Base-by-base conservation (phyloP, 2,329 filamentous ascomycete species). In the Beauveria pseudobassiana region DNA sequence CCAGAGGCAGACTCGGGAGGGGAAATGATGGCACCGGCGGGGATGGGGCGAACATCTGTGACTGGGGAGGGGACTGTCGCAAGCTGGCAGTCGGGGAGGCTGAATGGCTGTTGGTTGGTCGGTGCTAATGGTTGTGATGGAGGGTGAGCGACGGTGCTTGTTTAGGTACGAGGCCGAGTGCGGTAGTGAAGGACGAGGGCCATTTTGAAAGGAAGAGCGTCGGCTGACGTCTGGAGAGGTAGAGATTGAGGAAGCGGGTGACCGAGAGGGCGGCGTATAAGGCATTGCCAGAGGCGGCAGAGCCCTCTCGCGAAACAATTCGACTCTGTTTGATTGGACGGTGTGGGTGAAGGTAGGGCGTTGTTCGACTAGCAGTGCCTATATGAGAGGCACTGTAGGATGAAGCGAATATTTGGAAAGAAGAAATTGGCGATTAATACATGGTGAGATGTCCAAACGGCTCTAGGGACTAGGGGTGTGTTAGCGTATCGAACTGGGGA, bases 1-100 rank as follows among this genome's bases (percentile, higher is more conserved):
- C 88, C 93, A 66, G 88, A 89, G 7, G 84, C 82, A 40, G 93
- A 96, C 69, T 97, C 93, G 10, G 93, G 93, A 42, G 93, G 93
- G 0, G 93, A 97, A 63, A 96, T 90, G 67, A 96, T 85, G 65
- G 91, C 92, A 64, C 91, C 91, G 64, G 86, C 85, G 48, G 92
- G 91, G 74, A 96, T 95, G 65, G 84, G 78, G 63, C 85, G 74
- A 28, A 79, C 82, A 76, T 91, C 86, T 65, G 87, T 90, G 65
- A 91, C 76, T 20, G 91, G 90, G 90, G 88, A 18, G 91, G 91
- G 53, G 92, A 96, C 73, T 93, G 90, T 68, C 90, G 86, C 64
- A 96, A 78, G 75, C 86, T 90, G 73, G 79, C 79, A 71, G 79
- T 81, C 61, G 49, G 48, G 9, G 57, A 43, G 24, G 57, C 2